Base-by-base conservation (phyloP, 1,139 yeast genomes). In the Pichia sp. region DNA sequence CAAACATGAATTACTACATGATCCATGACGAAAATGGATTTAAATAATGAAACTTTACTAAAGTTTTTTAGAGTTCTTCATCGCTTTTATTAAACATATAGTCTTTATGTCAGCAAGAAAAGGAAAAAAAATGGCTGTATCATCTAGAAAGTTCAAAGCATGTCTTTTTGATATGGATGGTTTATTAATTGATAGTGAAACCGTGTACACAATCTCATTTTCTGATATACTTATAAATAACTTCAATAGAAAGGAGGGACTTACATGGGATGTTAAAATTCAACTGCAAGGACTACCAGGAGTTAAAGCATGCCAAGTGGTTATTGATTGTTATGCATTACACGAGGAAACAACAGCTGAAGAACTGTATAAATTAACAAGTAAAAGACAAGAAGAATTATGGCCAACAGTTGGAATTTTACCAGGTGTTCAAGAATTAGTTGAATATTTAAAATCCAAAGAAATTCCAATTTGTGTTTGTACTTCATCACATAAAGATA, bases 81-180 rank as follows among this genome's bases (percentile, higher is more conserved):
- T 16, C 16, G 16, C 2, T 2, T 16, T 16, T 16, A 16, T 16
- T 16, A 16, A 16, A 16, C 16, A 16, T 16, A 16, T 16, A 16
- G 16, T 16, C 16, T 16, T 16, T 16, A 16, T 16, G 16, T 16
- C 16, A 16, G 16, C 16, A 16, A 10, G 23, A 22, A 22, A 6
- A 2, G 24, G 10, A 9, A 9, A 26, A 26, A 32, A 8, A 22
- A 23, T 32, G 35, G 8, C 8, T 6, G 16, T 22, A 22, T 27
- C 16, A 29, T 35, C 16, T 10, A 50, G 39, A 38, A 35, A 45
- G 11, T 70, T 75, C 57, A 83, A 76, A 62, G 97, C 97, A 49
- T 89, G 97, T 72, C 82, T 90, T 46, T 90, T 90, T 64, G 92
- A 92, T 70, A 89, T 92, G 97, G 97, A 92, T 62, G 98, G 98